A percentile compares a stretch with the other conserved stretches of the same genome.
Evolutionary conservation across 108 stramenopile genomes (phyloP).

Genomic region (Halocafeteria seosinensis): DNA sequence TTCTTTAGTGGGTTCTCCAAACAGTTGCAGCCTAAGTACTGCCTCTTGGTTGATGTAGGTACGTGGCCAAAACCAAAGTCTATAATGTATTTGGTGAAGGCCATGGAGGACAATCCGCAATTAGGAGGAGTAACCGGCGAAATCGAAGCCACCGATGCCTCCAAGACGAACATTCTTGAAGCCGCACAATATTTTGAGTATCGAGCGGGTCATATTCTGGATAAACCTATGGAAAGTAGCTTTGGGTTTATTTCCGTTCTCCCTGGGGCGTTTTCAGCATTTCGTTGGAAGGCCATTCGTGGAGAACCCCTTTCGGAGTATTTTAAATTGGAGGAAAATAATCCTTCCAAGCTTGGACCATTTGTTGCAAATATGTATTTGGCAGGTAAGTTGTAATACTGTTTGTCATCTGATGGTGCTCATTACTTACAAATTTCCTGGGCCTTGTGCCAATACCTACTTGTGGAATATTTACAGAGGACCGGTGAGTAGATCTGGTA

Average conservation of each 20-base stretch:
- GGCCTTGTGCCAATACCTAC: too few species aligned
- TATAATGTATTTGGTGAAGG: background rate
- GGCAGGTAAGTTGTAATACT: too few species aligned
- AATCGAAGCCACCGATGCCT: background rate
- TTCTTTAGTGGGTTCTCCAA: background rate
- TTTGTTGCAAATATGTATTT: conserved; percentile 1
- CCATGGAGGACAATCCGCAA: background rate
- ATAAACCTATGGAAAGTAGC: background rate
- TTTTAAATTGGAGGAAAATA: background rate
- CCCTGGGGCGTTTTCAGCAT: conserved; percentile 1
- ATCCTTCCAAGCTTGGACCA: background rate
- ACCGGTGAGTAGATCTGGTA: too few species aligned
- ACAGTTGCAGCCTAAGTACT: background rate
- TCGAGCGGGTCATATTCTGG: background rate
- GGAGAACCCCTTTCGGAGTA: background rate
- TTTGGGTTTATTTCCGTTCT: background rate
- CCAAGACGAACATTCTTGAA: background rate
- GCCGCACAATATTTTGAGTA: background rate
- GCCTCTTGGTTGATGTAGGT: background rate
- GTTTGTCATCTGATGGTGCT: too few species aligned
- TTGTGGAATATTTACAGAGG: too few species aligned
- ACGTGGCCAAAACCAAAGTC: background rate
- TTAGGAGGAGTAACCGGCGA: background rate
- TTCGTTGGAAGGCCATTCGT: background rate
- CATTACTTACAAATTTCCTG: too few species aligned